phyloP scores from a whole-genome alignment of 345 rosid species.

The Erysimum cheiranthoides region DNA sequence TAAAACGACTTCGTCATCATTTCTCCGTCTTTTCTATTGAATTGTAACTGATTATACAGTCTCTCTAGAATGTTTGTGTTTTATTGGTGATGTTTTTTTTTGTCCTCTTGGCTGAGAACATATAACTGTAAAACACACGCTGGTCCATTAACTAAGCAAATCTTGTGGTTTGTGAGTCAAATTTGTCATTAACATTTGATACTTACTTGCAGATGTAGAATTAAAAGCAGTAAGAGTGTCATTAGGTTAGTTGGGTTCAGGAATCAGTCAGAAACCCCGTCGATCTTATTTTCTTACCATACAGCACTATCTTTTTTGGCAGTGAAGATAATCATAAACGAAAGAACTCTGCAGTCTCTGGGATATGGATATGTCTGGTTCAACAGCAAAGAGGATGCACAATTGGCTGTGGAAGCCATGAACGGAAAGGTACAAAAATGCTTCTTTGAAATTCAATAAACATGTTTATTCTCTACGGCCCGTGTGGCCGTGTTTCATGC shows the following conservation, averaged over 20 bases:
- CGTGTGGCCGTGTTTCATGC: not conserved
- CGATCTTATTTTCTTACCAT: not conserved
- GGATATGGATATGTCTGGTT: conserved; percentile 72
- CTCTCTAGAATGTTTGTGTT: not conserved
- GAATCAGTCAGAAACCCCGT: conserved; percentile 26
- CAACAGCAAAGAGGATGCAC: conserved; percentile 49
- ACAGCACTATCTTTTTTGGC: conserved; percentile 4
- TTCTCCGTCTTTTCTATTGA: not conserved
- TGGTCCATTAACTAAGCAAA: conserved; percentile 3
- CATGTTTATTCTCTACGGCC: not conserved
- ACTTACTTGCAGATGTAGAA: not conserved
- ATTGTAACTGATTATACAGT: not conserved
- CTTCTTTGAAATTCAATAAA: not conserved
- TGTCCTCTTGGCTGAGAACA: not conserved
- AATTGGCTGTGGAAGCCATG: conserved; percentile 59
- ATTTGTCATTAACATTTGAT: not conserved
- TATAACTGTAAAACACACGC: not conserved
- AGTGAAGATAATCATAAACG: conserved; percentile 56
- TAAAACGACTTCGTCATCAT: not conserved
- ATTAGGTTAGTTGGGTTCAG: conserved; percentile 13
- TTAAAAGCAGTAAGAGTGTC: not conserved
- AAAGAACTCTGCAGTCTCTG: conserved; percentile 48
- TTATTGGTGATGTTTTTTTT: not conserved
- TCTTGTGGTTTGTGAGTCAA: not conserved
- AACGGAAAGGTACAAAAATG: conserved; percentile 57